These are phyloP conservation scores for Phytophthora tubulina DNA, from an alignment of 352 stramenopile species.

Conservation along the genomic window DNA sequence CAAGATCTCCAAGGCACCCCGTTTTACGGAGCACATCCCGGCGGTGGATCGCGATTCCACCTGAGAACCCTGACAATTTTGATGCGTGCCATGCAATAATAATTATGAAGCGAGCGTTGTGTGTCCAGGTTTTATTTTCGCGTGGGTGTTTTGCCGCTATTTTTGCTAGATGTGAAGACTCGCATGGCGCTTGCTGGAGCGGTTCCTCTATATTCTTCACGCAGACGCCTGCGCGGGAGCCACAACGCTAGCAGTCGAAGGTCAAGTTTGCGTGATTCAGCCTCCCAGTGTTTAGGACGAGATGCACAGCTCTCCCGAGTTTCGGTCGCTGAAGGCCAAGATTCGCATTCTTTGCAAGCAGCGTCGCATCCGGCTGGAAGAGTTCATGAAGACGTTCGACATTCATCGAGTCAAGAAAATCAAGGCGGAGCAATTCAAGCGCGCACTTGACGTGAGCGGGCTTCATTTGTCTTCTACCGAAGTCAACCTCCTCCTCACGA, in stretches of 20 bases:
- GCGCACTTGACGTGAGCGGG: constrained; percentile 79
- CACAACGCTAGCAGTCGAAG: constrained; percentile 5
- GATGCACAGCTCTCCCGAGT: constrained; percentile 81
- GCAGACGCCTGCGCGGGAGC: constrained; percentile 1
- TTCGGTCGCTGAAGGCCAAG: constrained; percentile 84
- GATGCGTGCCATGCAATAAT: constrained; percentile 36
- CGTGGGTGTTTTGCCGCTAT: constrained; percentile 44
- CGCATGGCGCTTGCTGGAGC: background rate
- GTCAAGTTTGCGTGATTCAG: constrained; percentile 5
- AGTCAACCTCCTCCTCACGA: constrained; percentile 63
- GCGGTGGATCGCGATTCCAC: constrained; percentile 64
- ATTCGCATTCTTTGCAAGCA: constrained; percentile 85
- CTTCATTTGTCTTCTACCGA: constrained; percentile 67
- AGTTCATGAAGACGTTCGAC: constrained; percentile 92
- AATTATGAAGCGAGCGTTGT: constrained; percentile 29
- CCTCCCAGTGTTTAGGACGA: background rate
- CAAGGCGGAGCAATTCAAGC: constrained; percentile 82
- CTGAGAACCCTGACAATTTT: constrained; percentile 34
- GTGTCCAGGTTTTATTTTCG: constrained; percentile 35
- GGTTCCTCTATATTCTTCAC: constrained; percentile 3
- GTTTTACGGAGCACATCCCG: constrained; percentile 83
- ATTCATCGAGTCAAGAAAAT: constrained; percentile 88
- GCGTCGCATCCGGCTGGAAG: constrained; percentile 81
- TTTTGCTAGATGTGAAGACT: constrained; percentile 33
- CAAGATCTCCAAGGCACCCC: constrained; percentile 77